Evolutionary conservation across 495 filamentous ascomycete genomes (phyloP).

Genomic region (Penicillium atrosanguineum): DNA sequence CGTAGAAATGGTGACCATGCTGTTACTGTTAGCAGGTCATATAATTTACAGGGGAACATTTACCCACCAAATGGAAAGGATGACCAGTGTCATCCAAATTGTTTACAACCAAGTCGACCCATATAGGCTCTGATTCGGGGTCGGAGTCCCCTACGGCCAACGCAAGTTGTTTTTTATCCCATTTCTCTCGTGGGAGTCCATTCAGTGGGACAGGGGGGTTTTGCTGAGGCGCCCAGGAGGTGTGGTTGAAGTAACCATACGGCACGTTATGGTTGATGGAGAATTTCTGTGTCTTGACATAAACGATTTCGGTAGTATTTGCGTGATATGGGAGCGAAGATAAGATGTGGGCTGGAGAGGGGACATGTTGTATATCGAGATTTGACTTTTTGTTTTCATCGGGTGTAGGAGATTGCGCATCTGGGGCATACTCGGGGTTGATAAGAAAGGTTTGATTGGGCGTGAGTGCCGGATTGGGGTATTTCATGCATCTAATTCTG

Average conservation of each 20-base stretch:
- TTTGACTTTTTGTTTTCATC: background rate
- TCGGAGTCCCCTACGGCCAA: slow-evolving; percentile 20
- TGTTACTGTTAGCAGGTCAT: slow-evolving; percentile 20
- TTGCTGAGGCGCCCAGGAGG: slow-evolving; percentile 41
- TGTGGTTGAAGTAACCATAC: slow-evolving; percentile 48
- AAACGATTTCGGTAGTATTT: slow-evolving; percentile 43
- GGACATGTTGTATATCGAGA: background rate
- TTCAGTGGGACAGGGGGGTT: slow-evolving; percentile 29
- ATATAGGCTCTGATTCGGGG: slow-evolving; percentile 13
- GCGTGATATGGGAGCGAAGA: slow-evolving; percentile 27
- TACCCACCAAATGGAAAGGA: slow-evolving; percentile 49
- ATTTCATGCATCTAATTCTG: slow-evolving; percentile 42
- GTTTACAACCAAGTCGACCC: slow-evolving; percentile 52
- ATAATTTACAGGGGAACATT: background rate
- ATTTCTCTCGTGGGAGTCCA: slow-evolving; percentile 29
- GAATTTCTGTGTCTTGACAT: slow-evolving; percentile 47
- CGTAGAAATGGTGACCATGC: slow-evolving; percentile 84
- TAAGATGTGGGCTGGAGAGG: background rate
- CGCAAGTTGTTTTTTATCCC: slow-evolving; percentile 44
- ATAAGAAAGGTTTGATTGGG: slow-evolving; percentile 41
- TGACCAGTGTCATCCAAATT: slow-evolving; percentile 51
- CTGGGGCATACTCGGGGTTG: slow-evolving; percentile 27
- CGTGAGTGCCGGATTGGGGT: slow-evolving; percentile 42
- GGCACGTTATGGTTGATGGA: slow-evolving; percentile 39
- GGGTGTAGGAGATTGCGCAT: slow-evolving; percentile 17